These are phyloP conservation scores for Hypomyces rosellus DNA, from an alignment of 2,329 filamentous ascomycete species.

Conservation along the genomic window DNA sequence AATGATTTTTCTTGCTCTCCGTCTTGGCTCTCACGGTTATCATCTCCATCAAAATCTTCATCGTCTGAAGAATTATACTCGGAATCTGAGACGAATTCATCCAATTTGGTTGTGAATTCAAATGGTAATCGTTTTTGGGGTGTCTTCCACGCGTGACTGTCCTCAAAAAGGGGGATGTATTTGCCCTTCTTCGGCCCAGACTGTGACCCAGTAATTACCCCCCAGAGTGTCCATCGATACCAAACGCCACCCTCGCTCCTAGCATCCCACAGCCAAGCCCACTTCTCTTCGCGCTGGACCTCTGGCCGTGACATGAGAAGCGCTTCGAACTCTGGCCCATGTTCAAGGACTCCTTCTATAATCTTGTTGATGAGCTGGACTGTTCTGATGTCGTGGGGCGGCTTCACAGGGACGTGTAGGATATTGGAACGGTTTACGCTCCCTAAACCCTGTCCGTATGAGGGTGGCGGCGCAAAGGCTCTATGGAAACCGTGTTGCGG, in stretches of 20 bases:
- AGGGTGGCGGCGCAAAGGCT: slow-evolving; percentile 71
- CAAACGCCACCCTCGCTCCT: slow-evolving; percentile 74
- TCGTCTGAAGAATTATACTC: slow-evolving; percentile 86
- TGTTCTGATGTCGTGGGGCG: slow-evolving; percentile 71
- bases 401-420: slow-evolving; percentile 64
- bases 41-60: slow-evolving; percentile 61
- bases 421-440: slow-evolving; percentile 41
- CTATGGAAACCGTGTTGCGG: slow-evolving; percentile 42
- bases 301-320: slow-evolving; percentile 80
- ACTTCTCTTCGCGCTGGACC: slow-evolving; percentile 80
- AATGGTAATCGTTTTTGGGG: slow-evolving; percentile 70
- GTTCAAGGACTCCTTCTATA: slow-evolving; percentile 69
- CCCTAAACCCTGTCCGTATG: slow-evolving; percentile 46
- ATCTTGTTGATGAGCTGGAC: slow-evolving; percentile 83
- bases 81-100: slow-evolving; percentile 74
- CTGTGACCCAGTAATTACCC: slow-evolving; percentile 64
- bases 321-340: slow-evolving; percentile 85
- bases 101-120: slow-evolving; percentile 70
- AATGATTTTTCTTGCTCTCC: slow-evolving; percentile 53
- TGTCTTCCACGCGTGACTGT: slow-evolving; percentile 68
- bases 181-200: slow-evolving; percentile 40
- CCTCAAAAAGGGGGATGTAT: slow-evolving; percentile 66
- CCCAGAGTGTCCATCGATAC: slow-evolving; percentile 90
- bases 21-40: slow-evolving; percentile 39
- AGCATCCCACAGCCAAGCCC: slow-evolving; percentile 91